These are phyloP conservation scores for Geosmithia morbida DNA, from an alignment of 2,329 filamentous ascomycete species.

Conservation along the genomic window DNA sequence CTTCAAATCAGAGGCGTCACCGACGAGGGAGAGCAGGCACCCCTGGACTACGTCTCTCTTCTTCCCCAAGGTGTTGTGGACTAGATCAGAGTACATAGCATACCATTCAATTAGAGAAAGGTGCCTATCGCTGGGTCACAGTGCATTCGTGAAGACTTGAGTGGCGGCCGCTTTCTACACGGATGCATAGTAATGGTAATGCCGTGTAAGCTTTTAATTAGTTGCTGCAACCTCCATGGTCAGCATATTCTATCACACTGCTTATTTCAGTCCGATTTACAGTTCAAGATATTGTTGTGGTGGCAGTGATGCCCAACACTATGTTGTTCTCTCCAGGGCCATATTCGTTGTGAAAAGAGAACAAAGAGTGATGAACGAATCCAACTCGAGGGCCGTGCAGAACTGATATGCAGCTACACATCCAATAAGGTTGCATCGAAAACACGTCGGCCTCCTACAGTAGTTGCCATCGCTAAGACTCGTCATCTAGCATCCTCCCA, in stretches of 20 bases:
- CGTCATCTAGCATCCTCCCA: not conserved
- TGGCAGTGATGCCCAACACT: not conserved
- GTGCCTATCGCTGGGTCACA: no score
- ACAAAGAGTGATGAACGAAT: no score
- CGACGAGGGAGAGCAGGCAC: slow-evolving; percentile 47
- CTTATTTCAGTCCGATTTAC: no score
- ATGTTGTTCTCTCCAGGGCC: not conserved
- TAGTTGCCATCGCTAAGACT: not conserved
- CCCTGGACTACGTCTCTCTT: slow-evolving; percentile 52
- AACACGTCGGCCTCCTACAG: not conserved
- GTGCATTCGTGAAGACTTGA: no score
- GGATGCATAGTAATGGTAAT: no score
- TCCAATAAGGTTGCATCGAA: not conserved
- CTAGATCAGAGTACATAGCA: slow-evolving; percentile 11
- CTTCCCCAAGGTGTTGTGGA: slow-evolving; percentile 43
- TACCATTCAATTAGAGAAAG: no score
- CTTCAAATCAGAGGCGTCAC: slow-evolving; percentile 42
- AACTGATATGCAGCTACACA: not conserved
- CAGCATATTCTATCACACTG: no score
- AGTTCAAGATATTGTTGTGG: no score
- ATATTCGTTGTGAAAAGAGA: no score
- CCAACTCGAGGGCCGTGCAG: not conserved
- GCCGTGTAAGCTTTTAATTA: no score
- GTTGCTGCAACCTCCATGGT: no score
- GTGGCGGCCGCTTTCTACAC: no score